phyloP scores from a whole-genome alignment of 306 rosid genomes.

The Nissolia schottii region DNA sequence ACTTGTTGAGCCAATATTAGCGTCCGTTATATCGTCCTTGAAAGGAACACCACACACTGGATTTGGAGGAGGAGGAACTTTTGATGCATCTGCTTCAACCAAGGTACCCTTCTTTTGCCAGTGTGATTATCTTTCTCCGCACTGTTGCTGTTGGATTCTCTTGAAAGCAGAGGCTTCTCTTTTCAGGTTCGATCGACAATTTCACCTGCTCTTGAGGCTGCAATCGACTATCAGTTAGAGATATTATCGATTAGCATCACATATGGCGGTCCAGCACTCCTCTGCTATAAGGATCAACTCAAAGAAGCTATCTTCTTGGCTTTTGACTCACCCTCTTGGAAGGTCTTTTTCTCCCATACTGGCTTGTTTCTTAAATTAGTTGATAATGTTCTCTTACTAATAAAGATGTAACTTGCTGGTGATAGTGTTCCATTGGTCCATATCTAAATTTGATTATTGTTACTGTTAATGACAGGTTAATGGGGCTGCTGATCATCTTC shows the following conservation, averaged over 20 bases:
- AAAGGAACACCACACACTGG: constrained; percentile 76
- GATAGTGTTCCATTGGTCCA: neutral
- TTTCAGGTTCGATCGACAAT: constrained; percentile 76
- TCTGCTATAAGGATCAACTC: constrained; percentile 70
- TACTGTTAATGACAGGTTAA: constrained; percentile 59
- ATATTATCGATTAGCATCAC: constrained; percentile 82
- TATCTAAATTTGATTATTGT: constrained; percentile 16
- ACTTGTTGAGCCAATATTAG: constrained; percentile 80
- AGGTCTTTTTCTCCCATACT: constrained; percentile 48
- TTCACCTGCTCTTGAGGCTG: constrained; percentile 96
- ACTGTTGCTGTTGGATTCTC: constrained; percentile 24
- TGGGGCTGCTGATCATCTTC: constrained; percentile 98
- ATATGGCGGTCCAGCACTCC: constrained; percentile 80
- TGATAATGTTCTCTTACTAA: constrained; percentile 12
- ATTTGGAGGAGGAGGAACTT: constrained; percentile 77
- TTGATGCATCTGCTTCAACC: constrained; percentile 43
- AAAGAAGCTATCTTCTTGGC: constrained; percentile 72
- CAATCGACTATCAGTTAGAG: constrained; percentile 89
- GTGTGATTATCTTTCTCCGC: constrained; percentile 19
- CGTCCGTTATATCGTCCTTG: constrained; percentile 75
- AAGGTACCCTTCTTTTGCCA: constrained; percentile 48
- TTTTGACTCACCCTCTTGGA: constrained; percentile 97
- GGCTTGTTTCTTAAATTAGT: constrained; percentile 14
- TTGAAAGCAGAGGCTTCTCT: constrained; percentile 23
- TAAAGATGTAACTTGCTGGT: constrained; percentile 1